These are phyloP conservation scores for Chlamydomonas sp. DNA, from an alignment of 139 green algal species.

Conservation along the genomic window DNA sequence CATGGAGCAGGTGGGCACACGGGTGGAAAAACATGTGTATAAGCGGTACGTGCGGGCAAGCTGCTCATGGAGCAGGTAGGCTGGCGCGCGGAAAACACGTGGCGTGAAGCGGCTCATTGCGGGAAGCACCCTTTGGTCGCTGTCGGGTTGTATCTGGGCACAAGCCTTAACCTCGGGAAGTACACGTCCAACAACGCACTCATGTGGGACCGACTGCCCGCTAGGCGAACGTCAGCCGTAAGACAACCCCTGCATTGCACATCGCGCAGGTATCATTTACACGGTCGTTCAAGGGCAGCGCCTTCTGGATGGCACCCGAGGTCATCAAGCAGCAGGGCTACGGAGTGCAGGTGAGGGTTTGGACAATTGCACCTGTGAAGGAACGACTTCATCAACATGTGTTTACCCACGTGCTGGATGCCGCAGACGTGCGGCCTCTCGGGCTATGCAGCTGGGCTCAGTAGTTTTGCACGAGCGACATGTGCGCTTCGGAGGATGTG, in stretches of 20 bases:
- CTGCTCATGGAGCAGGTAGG: background rate
- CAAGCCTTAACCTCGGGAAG: no score
- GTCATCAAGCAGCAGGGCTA: constrained; percentile 85
- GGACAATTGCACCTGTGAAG: no score
- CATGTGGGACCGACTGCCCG: no score
- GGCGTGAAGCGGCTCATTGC: background rate
- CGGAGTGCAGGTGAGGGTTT: constrained; percentile 44
- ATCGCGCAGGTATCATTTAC: constrained; percentile 43
- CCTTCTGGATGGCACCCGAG: constrained; percentile 96
- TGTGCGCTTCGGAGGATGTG: no score
- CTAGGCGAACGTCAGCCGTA: no score
- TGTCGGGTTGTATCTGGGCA: background rate
- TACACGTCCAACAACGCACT: no score
- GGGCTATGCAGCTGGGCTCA: no score
- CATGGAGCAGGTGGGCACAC: constrained; percentile 49
- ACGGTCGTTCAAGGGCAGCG: constrained; percentile 90
- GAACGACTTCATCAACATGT: background rate
- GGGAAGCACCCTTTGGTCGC: background rate
- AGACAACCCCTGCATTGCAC: no score
- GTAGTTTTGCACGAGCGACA: no score
- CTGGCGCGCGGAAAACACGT: background rate
- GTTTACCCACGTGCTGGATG: constrained; percentile 45
- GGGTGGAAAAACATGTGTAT: background rate
- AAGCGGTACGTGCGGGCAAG: background rate
- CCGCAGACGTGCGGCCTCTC: constrained; percentile 65